Evolutionary conservation across 2,329 filamentous ascomycete species (phyloP).

Genomic region (Pseudocercospora cruenta): DNA sequence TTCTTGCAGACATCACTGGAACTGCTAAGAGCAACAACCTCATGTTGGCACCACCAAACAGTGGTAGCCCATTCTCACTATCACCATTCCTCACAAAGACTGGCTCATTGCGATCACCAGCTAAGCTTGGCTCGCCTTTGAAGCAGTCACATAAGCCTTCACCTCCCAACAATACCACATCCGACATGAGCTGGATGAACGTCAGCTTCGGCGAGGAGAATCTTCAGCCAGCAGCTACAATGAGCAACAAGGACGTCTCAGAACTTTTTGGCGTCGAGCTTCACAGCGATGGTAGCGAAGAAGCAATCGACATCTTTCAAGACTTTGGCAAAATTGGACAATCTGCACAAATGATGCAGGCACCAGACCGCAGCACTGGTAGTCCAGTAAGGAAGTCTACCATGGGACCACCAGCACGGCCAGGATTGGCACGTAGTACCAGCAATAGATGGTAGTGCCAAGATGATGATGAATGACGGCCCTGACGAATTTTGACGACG

Average conservation of each 20-base stretch:
- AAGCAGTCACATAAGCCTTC: constrained; percentile 36
- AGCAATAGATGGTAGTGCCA: constrained; percentile 38
- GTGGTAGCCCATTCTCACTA: constrained; percentile 35
- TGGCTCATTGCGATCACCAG: constrained; percentile 30
- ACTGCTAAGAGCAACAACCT: constrained; percentile 55
- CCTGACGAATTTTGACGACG: constrained; percentile 20
- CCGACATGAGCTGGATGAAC: constrained; percentile 36
- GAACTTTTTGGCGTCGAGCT: constrained; percentile 61
- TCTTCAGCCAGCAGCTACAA: constrained; percentile 20
- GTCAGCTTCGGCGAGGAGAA: constrained; percentile 31
- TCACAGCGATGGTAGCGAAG: constrained; percentile 61
- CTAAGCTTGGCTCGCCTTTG: constrained; percentile 39
- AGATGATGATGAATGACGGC: constrained; percentile 17
- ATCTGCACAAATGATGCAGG: constrained; percentile 25
- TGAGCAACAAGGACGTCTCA: constrained; percentile 50
- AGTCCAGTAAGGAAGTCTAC: constrained; percentile 36
- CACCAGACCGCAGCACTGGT: constrained; percentile 35
- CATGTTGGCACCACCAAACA: constrained; percentile 31
- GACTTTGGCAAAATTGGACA: constrained; percentile 74
- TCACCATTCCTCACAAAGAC: constrained; percentile 37
- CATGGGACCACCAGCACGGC: constrained; percentile 36
- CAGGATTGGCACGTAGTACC: constrained; percentile 33
- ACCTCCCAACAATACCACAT: constrained; percentile 14
- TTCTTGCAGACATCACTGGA: constrained; percentile 64
- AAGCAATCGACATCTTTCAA: constrained; percentile 71